phyloP scores from a whole-genome alignment of 768 basidiomycete species.

The Suillus paluster region DNA sequence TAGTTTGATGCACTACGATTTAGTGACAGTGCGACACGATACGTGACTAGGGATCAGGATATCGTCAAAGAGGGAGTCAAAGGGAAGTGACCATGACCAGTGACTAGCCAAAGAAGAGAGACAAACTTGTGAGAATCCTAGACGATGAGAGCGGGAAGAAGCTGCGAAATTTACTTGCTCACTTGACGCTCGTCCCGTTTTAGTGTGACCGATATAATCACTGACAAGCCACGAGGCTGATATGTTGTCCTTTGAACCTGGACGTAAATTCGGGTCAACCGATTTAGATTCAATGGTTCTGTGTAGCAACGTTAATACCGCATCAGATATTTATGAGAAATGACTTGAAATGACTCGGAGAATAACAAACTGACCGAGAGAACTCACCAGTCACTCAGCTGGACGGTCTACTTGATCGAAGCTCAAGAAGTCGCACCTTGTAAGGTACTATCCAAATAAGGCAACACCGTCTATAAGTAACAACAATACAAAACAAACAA shows the following conservation, averaged over 20 bases:
- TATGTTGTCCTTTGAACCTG: not conserved
- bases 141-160: constrained; percentile 1
- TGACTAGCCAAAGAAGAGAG: constrained; percentile 19
- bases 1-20: constrained; percentile 8
- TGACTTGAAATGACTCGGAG: not conserved
- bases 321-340: not conserved
- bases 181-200: constrained; percentile 22
- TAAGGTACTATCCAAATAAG: not conserved
- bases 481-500: not conserved
- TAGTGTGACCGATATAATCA: constrained; percentile 11
- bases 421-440: not conserved
- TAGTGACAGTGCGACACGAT: not conserved
- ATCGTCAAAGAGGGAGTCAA: constrained; percentile 15
- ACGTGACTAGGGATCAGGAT: constrained; percentile 8
- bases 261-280: constrained; percentile 6
- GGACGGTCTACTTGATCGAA: not conserved
- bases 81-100: constrained; percentile 17
- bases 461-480: not conserved
- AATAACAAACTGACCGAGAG: not conserved
- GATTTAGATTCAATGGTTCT: constrained; percentile 1
- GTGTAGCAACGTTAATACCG: constrained; percentile 2
- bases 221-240: constrained; percentile 7
- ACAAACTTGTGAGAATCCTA: not conserved
- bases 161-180: constrained; percentile 11
- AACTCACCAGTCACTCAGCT: not conserved